Conservation (phyloP, 83 land plant genomes). For the Picea mariana region DNA sequence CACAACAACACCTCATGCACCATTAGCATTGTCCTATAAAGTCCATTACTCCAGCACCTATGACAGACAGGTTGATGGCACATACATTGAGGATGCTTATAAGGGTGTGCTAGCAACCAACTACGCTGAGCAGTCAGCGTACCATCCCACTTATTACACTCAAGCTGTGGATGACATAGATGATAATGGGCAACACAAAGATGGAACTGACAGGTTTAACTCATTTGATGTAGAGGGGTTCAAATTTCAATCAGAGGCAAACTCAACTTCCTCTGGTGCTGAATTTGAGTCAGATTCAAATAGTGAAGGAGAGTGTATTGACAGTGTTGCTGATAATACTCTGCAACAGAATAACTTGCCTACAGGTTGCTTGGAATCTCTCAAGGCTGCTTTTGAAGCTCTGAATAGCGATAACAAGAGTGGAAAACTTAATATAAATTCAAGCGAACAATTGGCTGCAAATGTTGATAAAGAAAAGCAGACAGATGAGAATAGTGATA, state of each 20-base stretch:
- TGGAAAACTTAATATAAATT: not conserved
- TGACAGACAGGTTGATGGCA: too few species aligned
- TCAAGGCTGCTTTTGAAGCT: slow-evolving; percentile 67
- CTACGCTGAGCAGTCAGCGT: too few species aligned
- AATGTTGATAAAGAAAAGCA: too few species aligned
- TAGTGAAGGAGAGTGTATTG: slow-evolving; percentile 31
- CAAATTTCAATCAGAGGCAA: slow-evolving; percentile 19
- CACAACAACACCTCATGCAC: too few species aligned
- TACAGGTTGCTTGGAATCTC: slow-evolving; percentile 35
- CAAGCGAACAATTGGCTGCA: not conserved
- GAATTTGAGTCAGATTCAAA: slow-evolving; percentile 57
- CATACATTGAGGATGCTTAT: too few species aligned
- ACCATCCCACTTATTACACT: not conserved
- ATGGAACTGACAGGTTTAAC: slow-evolving; percentile 26
- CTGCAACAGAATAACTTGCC: slow-evolving; percentile 13
- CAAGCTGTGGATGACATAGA: slow-evolving; percentile 50
- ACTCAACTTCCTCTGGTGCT: slow-evolving; percentile 30
- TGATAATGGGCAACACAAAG: too few species aligned
- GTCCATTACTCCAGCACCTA: too few species aligned
- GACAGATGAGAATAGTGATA: not conserved
- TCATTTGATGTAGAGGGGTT: slow-evolving; percentile 31
- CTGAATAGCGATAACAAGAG: slow-evolving; percentile 28
- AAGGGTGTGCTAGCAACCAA: too few species aligned
- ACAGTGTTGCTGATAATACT: slow-evolving; percentile 24
- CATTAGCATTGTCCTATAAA: too few species aligned